Percentiles rank a stretch among this genome's conserved stretches.
phyloP scores from a whole-genome alignment of 352 stramenopile genomes.

The Blastocystis sp. region DNA sequence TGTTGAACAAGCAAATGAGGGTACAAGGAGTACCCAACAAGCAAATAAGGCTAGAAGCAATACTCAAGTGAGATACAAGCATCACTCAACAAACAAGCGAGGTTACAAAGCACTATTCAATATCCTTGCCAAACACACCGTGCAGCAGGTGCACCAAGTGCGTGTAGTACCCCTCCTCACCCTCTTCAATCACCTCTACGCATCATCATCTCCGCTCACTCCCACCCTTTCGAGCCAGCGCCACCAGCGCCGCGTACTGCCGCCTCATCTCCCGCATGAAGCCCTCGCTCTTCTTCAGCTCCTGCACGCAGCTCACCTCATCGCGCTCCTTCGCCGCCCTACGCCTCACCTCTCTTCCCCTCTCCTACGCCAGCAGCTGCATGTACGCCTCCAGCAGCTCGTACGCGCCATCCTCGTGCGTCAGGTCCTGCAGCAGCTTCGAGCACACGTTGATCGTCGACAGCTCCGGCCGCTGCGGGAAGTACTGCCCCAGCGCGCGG shows the following conservation, averaged over 20 bases:
- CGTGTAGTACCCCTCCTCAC: constrained; percentile 36
- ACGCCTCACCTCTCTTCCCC: neutral
- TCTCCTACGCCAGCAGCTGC: constrained; percentile 10
- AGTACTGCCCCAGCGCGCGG: neutral
- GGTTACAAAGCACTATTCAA: constrained; percentile 9
- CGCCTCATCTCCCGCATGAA: constrained; percentile 17
- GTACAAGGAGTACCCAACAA: too few species aligned
- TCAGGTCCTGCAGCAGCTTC: constrained; percentile 17
- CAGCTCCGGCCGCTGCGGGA: neutral
- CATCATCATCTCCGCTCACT: neutral
- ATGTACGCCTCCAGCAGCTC: constrained; percentile 30
- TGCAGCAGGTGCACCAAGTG: constrained; percentile 45
- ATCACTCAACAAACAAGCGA: neutral
- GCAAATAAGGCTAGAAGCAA: too few species aligned
- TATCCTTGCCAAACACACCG: constrained; percentile 8
- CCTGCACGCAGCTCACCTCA: constrained; percentile 18
- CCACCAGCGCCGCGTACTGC: neutral
- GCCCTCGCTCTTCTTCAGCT: constrained; percentile 24
- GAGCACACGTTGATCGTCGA: constrained; percentile 60
- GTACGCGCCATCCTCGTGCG: neutral
- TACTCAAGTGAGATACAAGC: too few species aligned
- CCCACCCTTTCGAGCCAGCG: constrained; percentile 13
- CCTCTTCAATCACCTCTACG: constrained; percentile 43
- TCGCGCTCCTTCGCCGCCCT: constrained; percentile 13
- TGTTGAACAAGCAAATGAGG: neutral